Conservation (phyloP, 2,329 filamentous ascomycete species). For the Arthrobotrys entomopaga region DNA sequence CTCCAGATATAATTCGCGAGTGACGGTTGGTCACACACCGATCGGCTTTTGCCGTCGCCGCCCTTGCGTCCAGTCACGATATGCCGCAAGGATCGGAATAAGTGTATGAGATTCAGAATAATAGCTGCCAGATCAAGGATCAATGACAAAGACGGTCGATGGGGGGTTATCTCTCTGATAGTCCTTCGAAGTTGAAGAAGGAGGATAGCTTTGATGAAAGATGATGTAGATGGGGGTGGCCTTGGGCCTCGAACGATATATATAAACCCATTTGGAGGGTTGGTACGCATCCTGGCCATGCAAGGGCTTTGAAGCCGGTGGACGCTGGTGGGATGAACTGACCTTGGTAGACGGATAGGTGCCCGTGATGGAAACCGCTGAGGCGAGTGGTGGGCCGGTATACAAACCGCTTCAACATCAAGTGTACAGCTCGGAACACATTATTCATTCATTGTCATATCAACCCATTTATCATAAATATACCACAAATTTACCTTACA, state of each 20-base stretch:
- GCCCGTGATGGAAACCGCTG: slow-evolving; percentile 29
- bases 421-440: no score
- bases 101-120: slow-evolving; percentile 16
- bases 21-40: slow-evolving; percentile 8
- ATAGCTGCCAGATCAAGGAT: slow-evolving; percentile 18
- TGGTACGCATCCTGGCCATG: slow-evolving; percentile 1
- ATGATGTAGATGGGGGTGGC: background rate
- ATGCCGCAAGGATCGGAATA: background rate
- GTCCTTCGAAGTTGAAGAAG: slow-evolving; percentile 17
- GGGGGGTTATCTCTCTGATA: slow-evolving; percentile 11
- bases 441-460: no score
- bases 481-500: no score
- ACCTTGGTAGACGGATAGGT: background rate
- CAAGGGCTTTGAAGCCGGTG: background rate
- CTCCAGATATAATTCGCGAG: slow-evolving; percentile 7
- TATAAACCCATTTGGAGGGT: background rate
- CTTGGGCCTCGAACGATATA: slow-evolving; percentile 21
- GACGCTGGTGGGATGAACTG: background rate
- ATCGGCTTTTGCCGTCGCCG: background rate
- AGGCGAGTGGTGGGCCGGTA: slow-evolving; percentile 13
- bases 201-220: slow-evolving; percentile 20
- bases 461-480: no score
- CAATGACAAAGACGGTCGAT: slow-evolving; percentile 10
- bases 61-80: background rate
- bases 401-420: slow-evolving; percentile 14